Conservation (phyloP, 495 filamentous ascomycete genomes). For the Podospora sp. region DNA sequence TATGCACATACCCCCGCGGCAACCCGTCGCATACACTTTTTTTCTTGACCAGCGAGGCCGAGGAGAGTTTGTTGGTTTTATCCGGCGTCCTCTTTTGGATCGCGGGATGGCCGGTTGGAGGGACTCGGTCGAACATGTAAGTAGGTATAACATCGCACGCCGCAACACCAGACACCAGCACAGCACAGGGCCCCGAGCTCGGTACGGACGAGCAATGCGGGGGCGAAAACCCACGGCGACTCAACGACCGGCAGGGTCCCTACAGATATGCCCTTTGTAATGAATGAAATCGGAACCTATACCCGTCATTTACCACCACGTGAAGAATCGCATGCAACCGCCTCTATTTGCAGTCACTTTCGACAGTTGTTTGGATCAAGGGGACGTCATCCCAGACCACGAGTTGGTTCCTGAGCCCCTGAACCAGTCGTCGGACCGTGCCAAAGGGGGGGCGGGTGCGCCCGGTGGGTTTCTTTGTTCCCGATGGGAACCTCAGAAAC, state of each 20-base stretch:
- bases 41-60: constrained; percentile 14
- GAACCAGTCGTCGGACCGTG: not conserved
- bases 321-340: not conserved
- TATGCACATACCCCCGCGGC: constrained; percentile 31
- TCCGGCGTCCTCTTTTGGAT: constrained; percentile 17
- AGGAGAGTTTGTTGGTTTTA: constrained; percentile 3
- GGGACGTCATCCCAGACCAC: not conserved
- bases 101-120: constrained; percentile 17
- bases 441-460: not conserved
- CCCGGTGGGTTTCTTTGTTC: not conserved
- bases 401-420: not conserved
- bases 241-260: constrained; percentile 7
- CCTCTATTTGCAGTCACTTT: not conserved
- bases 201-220: not conserved
- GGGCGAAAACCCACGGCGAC: not conserved
- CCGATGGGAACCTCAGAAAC: not conserved
- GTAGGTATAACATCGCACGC: constrained; percentile 23
- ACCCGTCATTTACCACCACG: not conserved
- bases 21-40: constrained; percentile 14
- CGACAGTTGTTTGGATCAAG: not conserved
- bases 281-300: constrained; percentile 23
- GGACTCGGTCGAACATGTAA: constrained; percentile 21
- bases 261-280: constrained; percentile 23
- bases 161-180: constrained; percentile 14
- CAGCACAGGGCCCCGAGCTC: not conserved